phyloP scores from a whole-genome alignment of 73 alveolate species.

The Paramecium octaurelia region DNA sequence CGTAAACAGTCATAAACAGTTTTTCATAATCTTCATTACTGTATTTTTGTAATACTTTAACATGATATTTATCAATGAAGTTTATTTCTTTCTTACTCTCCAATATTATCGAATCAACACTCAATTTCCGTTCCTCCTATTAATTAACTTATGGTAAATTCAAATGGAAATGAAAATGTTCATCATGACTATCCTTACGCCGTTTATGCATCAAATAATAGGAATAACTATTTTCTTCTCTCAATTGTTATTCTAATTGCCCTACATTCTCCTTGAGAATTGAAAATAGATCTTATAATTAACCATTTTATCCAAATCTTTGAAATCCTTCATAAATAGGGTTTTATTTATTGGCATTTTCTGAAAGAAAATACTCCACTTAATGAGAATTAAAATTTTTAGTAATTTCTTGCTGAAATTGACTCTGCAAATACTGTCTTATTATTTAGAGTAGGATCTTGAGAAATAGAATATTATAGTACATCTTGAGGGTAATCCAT shows the following conservation, averaged over 20 bases:
- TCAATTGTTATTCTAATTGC: not conserved
- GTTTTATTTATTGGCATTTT: not conserved
- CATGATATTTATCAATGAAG: slow-evolving; percentile 24
- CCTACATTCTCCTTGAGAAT: not conserved
- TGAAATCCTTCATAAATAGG: not conserved
- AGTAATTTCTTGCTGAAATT: not conserved
- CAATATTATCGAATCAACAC: not conserved
- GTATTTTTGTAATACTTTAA: not conserved
- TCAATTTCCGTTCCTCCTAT: not conserved
- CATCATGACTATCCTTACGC: not conserved
- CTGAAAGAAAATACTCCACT: not conserved
- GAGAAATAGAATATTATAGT: not conserved
- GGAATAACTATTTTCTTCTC: not conserved
- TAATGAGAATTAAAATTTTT: not conserved
- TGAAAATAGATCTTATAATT: not conserved
- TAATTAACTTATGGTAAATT: not conserved
- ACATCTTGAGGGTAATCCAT: slow-evolving; percentile 2
- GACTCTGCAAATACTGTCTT: not conserved
- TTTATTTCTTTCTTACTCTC: not conserved
- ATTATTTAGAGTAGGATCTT: not conserved
- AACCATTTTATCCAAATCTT: not conserved
- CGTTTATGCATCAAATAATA: not conserved
- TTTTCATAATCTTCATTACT: slow-evolving; percentile 28
- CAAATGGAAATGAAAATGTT: not conserved
- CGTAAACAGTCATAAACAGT: slow-evolving; percentile 1